Base-by-base conservation (phyloP, 2,329 filamentous ascomycete genomes). In the Graphilbum ipis-grandicollis region DNA sequence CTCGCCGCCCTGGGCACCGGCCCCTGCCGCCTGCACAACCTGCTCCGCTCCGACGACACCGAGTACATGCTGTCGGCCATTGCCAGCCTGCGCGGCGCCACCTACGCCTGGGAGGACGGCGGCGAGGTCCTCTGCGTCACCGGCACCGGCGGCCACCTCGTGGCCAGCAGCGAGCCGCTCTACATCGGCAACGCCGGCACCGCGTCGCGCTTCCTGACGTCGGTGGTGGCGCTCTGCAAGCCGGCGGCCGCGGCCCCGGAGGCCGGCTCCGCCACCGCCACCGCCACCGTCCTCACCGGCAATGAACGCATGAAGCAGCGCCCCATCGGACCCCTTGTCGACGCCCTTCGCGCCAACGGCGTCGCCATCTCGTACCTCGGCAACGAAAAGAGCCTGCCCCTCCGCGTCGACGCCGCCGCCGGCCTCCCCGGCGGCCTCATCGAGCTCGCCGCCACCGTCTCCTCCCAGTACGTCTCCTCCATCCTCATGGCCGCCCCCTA, bases 391-490 rank as follows among this genome's bases (percentile, higher is more conserved):
- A 92, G 86, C 53, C 63, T 98, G 31, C 90, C 90, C 0, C 60
- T 98, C 12, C 73, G 76, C 40, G 79, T 98, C 35, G 71, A 78
- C 43, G 85, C 90, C 33, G 79, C 80, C 19, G 78, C 76, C 34
- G 88, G 86, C 4, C 79, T 94, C 46, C 71, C 75, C 33, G 88
- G 86, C 38, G 90, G 90, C 28, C 66, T 79, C 21, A 94, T 98
- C 48, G 81, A 93, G 53, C 68, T 98, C 39, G 84, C 86, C 10
- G 90, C 90, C 1, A 96, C 90, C 31, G 80, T 96, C 14, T 98
- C 90, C 9, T 96, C 90, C n/a, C 90, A 98, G 58, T 98, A 96
- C 52, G 90, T 98, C 28, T 96, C 90, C 0, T 94, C 88, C 2
- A 75, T 98, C 44, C 65, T 98, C 36, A 92, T 98, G 83, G 92